phyloP scores from a whole-genome alignment of 164 flowering plant species.

The Aristolochia californica region DNA sequence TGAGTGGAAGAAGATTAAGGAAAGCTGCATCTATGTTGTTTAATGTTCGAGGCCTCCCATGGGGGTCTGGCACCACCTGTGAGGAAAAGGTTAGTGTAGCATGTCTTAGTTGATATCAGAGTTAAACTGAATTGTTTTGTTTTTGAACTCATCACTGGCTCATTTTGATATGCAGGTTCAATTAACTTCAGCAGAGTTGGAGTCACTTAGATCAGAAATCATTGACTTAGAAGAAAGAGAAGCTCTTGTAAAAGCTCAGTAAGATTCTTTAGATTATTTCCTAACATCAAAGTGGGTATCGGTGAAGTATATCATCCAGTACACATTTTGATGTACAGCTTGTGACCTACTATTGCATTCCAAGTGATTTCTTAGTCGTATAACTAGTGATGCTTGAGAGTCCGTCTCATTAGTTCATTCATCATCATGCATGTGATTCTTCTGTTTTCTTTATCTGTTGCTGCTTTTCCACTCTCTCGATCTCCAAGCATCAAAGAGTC shows the following conservation, averaged over 20 bases:
- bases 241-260: constrained; percentile 87
- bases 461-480: no score
- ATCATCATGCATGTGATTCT: no score
- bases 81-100: constrained; percentile 52
- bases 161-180: constrained; percentile 44
- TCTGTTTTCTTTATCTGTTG: no score
- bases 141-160: constrained; percentile 3
- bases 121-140: background rate
- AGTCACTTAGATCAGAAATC: constrained; percentile 72
- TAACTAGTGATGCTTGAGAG: no score
- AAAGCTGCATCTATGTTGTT: constrained; percentile 59
- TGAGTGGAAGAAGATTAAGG: constrained; percentile 35
- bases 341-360: no score
- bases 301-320: no score
- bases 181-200: constrained; percentile 55
- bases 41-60: constrained; percentile 43
- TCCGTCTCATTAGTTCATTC: no score
- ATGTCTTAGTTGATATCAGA: background rate
- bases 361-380: no score
- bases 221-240: constrained; percentile 75
- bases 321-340: no score
- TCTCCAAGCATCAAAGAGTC: no score
- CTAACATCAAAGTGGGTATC: no score
- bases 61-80: constrained; percentile 44
- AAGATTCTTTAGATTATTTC: constrained; percentile 15